Base-by-base conservation (phyloP, 345 rosid genomes). In the Leavenworthia alabamica region DNA sequence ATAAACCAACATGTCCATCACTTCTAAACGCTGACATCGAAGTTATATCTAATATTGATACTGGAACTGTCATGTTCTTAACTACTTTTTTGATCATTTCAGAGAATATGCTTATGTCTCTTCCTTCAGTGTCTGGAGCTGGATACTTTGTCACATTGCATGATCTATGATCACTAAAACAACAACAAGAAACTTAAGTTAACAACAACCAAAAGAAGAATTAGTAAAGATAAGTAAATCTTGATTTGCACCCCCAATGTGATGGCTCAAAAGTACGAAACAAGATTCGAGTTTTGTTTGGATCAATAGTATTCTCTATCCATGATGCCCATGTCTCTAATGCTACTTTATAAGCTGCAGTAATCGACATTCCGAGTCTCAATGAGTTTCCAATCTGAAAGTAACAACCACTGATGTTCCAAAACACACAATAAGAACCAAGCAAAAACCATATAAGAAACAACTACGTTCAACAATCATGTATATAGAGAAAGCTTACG, bases 241-340 rank as follows among this genome's bases (percentile, higher is more conserved):
- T 28, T 2, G 7, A 51, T 22, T 15, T 57, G 31, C 79, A 90
- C 97, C 90, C 75, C 96, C 96, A 90, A 56, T 90, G 97, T 10
- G 88, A 83, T 73, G 97, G 90, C 77, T 90, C 97, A 45, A 82
- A 87, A 26, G 95, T 83, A 48, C 97, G 83, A 66, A 90, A 80
- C 73, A 90, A 73, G 41, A 90, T 83, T 0, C 54, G 79, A 0
- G 97, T 90, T 73, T 75, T 87, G 50, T 76, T 83, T 32, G 72
- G 73, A 66, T 90, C 74, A 16, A 90, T 73, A 15, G 45, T 62
- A 11, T 56, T 75, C 67, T 81, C 77, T 15, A 82, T 78, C 97
- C 97, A 90, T 10, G 90, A 82, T 62, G 86, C 83, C 97, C 97
- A 90, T n/a, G 95, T 85, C 35, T 66, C 82, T 41, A 90, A 67